phyloP scores from a whole-genome alignment of 768 basidiomycete species.

The Lanmaoa rubissima region DNA sequence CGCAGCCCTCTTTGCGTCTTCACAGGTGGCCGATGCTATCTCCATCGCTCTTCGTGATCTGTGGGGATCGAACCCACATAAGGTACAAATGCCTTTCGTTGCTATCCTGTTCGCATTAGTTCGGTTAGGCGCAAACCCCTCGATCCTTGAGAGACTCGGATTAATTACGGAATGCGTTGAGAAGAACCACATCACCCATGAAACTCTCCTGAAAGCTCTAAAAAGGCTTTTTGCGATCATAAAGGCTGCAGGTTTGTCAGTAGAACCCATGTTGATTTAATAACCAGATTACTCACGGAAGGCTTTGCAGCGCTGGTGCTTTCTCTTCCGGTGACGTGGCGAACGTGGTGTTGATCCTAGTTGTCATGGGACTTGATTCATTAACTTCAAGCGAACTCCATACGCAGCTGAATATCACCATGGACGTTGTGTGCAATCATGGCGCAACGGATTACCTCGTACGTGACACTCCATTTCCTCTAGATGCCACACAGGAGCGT shows the following conservation, averaged over 20 bases:
- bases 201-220: slow-evolving; percentile 33
- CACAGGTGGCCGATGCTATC: slow-evolving; percentile 34
- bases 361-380: slow-evolving; percentile 58
- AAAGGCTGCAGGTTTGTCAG: slow-evolving; percentile 47
- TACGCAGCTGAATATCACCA: slow-evolving; percentile 43
- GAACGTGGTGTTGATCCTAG: slow-evolving; percentile 47
- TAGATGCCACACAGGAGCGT: neutral
- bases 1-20: slow-evolving; percentile 16
- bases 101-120: slow-evolving; percentile 38
- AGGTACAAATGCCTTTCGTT: slow-evolving; percentile 33
- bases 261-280: slow-evolving; percentile 2
- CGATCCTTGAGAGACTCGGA: slow-evolving; percentile 35
- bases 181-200: slow-evolving; percentile 14
- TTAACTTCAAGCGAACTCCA: slow-evolving; percentile 43
- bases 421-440: slow-evolving; percentile 45
- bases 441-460: slow-evolving; percentile 35
- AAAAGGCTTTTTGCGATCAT: slow-evolving; percentile 44
- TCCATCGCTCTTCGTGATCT: slow-evolving; percentile 35
- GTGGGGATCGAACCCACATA: slow-evolving; percentile 24
- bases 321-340: slow-evolving; percentile 43
- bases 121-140: slow-evolving; percentile 44
- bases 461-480: slow-evolving; percentile 4
- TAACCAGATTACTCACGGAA: neutral
- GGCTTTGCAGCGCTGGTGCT: slow-evolving; percentile 30
- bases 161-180: slow-evolving; percentile 22